Percentiles rank a stretch among this genome's conserved stretches.
Evolutionary conservation across 306 rosid species (phyloP).

Genomic region (Comarum palustre): DNA sequence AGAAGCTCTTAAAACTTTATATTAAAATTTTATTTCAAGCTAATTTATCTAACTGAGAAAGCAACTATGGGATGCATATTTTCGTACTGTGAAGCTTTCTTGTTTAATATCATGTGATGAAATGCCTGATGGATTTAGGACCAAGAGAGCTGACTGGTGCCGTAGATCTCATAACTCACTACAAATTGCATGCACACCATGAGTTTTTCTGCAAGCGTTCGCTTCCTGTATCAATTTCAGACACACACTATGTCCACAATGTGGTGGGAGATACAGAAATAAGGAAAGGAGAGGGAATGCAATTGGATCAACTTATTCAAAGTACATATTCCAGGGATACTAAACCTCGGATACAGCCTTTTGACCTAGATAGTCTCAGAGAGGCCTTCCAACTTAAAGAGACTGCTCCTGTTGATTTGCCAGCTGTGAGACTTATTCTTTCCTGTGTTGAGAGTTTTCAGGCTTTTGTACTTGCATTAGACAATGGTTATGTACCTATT

Average conservation of each 20-base stretch:
- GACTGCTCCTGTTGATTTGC: constrained; percentile 72
- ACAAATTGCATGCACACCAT: constrained; percentile 76
- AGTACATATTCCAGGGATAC: constrained; percentile 60
- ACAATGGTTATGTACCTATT: background rate
- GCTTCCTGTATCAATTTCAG: constrained; percentile 80
- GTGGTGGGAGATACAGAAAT: constrained; percentile 93
- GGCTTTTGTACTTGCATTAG: background rate
- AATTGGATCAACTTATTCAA: constrained; percentile 89
- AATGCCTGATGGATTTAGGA: constrained; percentile 49
- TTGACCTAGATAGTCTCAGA: constrained; percentile 72
- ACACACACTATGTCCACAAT: constrained; percentile 81
- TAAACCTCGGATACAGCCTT: constrained; percentile 68
- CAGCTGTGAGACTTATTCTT: constrained; percentile 57
- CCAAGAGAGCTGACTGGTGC: constrained; percentile 95
- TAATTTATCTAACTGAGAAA: background rate
- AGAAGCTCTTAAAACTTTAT: background rate
- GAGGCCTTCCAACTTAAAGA: constrained; percentile 89
- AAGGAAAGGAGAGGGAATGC: constrained; percentile 98
- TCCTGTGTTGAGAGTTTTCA: constrained; percentile 5
- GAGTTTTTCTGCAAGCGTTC: constrained; percentile 94
- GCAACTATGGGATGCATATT: background rate
- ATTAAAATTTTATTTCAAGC: too few relatives aligned
- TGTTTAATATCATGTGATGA: constrained; percentile 5
- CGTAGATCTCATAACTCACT: constrained; percentile 84
- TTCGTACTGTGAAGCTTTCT: background rate